phyloP scores from a whole-genome alignment of 2,329 filamentous ascomycete genomes.

The Volutella citrinella region DNA sequence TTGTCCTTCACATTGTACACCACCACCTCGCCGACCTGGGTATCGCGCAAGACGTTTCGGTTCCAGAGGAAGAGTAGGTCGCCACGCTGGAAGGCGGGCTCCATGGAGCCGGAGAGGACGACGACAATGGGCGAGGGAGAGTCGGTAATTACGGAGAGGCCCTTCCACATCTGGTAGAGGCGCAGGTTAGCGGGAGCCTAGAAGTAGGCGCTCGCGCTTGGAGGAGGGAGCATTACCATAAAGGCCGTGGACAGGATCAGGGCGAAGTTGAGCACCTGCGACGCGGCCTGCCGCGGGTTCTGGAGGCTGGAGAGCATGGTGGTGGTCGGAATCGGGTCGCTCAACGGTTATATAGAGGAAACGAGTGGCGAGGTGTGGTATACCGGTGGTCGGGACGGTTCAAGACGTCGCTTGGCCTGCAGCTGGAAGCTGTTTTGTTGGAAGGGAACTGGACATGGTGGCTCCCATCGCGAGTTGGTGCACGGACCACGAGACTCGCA shows the following conservation, averaged over 20 bases:
- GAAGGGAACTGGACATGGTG: slow-evolving; percentile 27
- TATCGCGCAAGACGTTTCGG: slow-evolving; percentile 56
- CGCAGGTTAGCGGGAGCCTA: neutral
- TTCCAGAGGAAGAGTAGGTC: slow-evolving; percentile 79
- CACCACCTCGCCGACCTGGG: slow-evolving; percentile 55
- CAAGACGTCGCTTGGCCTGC: no score
- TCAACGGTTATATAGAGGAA: neutral
- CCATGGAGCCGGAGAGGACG: slow-evolving; percentile 81
- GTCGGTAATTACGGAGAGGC: slow-evolving; percentile 74
- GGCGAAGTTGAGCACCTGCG: slow-evolving; percentile 85
- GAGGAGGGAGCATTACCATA: no score
- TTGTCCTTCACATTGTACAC: slow-evolving; percentile 83
- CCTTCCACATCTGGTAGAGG: slow-evolving; percentile 70
- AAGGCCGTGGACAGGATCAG: slow-evolving; percentile 88
- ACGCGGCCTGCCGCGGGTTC: slow-evolving; percentile 77
- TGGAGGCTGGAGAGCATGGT: slow-evolving; percentile 66
- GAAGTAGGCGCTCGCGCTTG: no score
- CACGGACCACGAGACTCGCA: slow-evolving; percentile 13
- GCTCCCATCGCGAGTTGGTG: slow-evolving; percentile 17
- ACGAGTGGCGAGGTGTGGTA: slow-evolving; percentile 3
- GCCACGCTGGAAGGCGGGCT: slow-evolving; percentile 76
- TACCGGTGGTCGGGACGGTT: slow-evolving; percentile 2
- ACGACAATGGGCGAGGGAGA: slow-evolving; percentile 77
- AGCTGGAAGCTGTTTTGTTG: no score
- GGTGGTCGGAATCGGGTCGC: slow-evolving; percentile 1